A percentile compares a stretch with the other conserved stretches of the same genome.
Conservation (phyloP, 2,329 filamentous ascomycete species). For the Calonectria honghensis region DNA sequence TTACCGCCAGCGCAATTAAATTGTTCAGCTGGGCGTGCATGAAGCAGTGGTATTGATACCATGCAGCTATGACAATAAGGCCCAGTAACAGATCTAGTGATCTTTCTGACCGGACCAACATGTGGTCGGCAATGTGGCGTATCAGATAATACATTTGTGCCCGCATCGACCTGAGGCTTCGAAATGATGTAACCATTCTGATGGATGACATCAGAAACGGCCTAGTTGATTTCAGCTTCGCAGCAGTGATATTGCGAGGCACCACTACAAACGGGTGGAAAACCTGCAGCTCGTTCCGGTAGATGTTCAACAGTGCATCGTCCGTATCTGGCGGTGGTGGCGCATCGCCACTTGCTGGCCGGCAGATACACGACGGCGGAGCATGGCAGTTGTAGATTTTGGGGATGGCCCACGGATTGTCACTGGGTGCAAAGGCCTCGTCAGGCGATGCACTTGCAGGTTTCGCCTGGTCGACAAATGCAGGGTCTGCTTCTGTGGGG, state of each 20-base stretch:
- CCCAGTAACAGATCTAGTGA: slow-evolving; percentile 71
- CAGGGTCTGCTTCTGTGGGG: slow-evolving; percentile 53
- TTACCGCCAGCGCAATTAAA: slow-evolving; percentile 68
- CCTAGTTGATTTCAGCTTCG: slow-evolving; percentile 60
- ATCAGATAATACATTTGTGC: slow-evolving; percentile 70
- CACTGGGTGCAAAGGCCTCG: slow-evolving; percentile 37
- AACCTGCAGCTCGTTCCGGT: slow-evolving; percentile 64
- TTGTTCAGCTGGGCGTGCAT: slow-evolving; percentile 72
- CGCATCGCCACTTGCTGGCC: slow-evolving; percentile 62
- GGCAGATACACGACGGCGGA: slow-evolving; percentile 68
- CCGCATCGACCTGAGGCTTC: slow-evolving; percentile 68
- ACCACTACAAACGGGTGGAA: slow-evolving; percentile 70
- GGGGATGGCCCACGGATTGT: slow-evolving; percentile 60
- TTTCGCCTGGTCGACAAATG: slow-evolving; percentile 50
- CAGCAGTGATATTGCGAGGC: slow-evolving; percentile 59
- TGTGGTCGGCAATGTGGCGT: slow-evolving; percentile 67
- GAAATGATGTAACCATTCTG: slow-evolving; percentile 69
- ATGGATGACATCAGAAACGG: slow-evolving; percentile 71
- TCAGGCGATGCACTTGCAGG: slow-evolving; percentile 46
- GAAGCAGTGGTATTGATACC: slow-evolving; percentile 74
- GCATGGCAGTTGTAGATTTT: slow-evolving; percentile 67
- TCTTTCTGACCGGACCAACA: slow-evolving; percentile 69
- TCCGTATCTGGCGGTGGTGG: slow-evolving; percentile 66
- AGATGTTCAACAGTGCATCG: slow-evolving; percentile 66
- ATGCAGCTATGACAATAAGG: slow-evolving; percentile 69